Evolutionary conservation across 345 rosid species (phyloP), one percentile per base, ranked within the genome.

Genomic region (Acer campestre): DNA sequence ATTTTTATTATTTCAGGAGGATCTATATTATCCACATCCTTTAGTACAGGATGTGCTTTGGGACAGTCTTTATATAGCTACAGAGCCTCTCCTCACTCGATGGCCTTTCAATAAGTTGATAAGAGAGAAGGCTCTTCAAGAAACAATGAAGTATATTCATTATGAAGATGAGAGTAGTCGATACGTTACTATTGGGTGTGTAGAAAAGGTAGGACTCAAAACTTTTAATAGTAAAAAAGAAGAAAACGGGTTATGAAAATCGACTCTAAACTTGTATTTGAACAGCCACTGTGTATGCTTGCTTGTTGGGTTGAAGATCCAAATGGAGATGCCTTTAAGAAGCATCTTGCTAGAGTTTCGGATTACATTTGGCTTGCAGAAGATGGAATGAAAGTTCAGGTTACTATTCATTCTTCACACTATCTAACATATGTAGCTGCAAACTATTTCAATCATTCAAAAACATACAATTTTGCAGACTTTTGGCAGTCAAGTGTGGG

Each of bases 381-480:
- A 84, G 99, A 95, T 81, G 99, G 98, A 80, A 90, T 95, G 89
- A 95, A 93, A 81, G 86, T 92, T 90, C 96, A 90, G 93, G 94
- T 83, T 61, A 31, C 18, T 44, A 13, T 31, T 4, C 3, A 80
- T 35, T 31, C 35, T 31, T 31, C 35, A 31, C 35, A 31, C 35
- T 31, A 31, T 35, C 38, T 35, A 35, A 35, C 38, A 35, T 31
- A 4, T 31, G 4, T 35, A 35, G 38, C 38, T 35, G 38, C 38
- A 4, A 5, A 35, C 6, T 35, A 35, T 35, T 35, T 35, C 6
- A 35, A 35, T 35, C 35, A 31, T 23, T 59, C 46, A 42, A 42
- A 42, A 42, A 35, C 38, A 35, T 35, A 35, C 6, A 35, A 35
- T 35, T 35, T 35, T 58, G 77, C 86, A 94, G 97, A 88, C 91